A percentile compares a stretch with the other conserved stretches of the same genome.
Evolutionary conservation across 495 filamentous ascomycete species (phyloP).

Genomic region (Pyrenopolyporus hunteri): DNA sequence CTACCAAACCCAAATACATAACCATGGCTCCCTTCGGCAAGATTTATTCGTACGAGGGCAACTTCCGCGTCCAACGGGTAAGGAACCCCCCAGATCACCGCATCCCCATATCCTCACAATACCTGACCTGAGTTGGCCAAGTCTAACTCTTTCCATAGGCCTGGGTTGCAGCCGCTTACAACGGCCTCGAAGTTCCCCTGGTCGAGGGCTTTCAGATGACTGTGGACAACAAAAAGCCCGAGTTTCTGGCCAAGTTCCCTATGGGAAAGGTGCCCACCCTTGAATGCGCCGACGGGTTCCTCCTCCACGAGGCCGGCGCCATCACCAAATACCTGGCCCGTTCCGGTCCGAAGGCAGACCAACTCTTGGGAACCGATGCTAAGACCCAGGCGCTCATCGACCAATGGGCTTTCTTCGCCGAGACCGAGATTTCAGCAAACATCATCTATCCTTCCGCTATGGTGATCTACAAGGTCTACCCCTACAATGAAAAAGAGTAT

Average conservation of each 20-base stretch:
- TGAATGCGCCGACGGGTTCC: constrained; percentile 59
- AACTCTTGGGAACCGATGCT: constrained; percentile 57
- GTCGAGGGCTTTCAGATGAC: constrained; percentile 48
- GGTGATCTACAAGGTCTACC: constrained; percentile 41
- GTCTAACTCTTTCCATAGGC: constrained; percentile 42
- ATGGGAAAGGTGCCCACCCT: constrained; percentile 66
- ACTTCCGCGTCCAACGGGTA: constrained; percentile 59
- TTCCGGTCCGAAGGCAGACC: constrained; percentile 55
- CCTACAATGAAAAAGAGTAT: constrained; percentile 49
- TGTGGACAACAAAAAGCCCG: constrained; percentile 56
- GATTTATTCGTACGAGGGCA: constrained; percentile 54
- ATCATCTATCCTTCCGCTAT: constrained; percentile 41
- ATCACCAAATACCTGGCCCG: constrained; percentile 62
- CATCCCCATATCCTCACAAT: background rate
- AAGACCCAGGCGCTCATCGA: constrained; percentile 56
- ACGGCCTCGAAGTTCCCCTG: constrained; percentile 53
- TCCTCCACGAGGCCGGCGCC: constrained; percentile 59
- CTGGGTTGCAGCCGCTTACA: constrained; percentile 59
- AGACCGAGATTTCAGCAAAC: constrained; percentile 52
- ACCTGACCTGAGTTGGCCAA: background rate
- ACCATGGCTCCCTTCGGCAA: constrained; percentile 62
- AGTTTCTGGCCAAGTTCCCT: constrained; percentile 66
- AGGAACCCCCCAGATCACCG: constrained; percentile 5
- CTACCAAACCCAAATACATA: constrained; percentile 10
- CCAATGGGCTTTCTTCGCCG: constrained; percentile 58